Evolutionary conservation across 2,329 filamentous ascomycete genomes (phyloP).

Genomic region (Exophiala phaeomuriformis): DNA sequence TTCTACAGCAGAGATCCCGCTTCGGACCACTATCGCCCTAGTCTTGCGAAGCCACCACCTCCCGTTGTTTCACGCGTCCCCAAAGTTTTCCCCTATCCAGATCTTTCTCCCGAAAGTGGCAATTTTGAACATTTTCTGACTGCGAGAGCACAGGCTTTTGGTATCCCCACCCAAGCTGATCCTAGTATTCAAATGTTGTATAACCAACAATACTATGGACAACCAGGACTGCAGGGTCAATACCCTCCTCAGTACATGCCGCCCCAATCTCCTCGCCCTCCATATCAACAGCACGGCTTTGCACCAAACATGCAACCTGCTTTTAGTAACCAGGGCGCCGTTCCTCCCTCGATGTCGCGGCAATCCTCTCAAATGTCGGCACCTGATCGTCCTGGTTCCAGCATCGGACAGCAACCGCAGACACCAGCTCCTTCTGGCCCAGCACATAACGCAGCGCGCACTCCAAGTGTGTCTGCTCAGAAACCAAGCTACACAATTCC

Average conservation of each 20-base stretch:
- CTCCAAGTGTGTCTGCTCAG: conserved; percentile 53
- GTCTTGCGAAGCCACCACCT: conserved; percentile 21
- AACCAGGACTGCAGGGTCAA: conserved; percentile 24
- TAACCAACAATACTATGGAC: conserved; percentile 22
- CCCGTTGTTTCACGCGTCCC: conserved; percentile 26
- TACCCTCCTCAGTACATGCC: conserved; percentile 35
- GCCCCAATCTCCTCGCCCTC: conserved; percentile 41
- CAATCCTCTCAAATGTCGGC: conserved; percentile 71
- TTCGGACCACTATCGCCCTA: conserved; percentile 27
- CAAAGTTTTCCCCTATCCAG: conserved; percentile 37
- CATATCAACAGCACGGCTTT: conserved; percentile 44
- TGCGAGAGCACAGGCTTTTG: conserved; percentile 45
- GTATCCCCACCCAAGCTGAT: conserved; percentile 25
- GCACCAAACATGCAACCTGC: conserved; percentile 46
- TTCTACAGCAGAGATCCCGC: conserved; percentile 28
- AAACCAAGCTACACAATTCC: conserved; percentile 59
- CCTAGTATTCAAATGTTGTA: conserved; percentile 27
- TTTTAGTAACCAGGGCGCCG: conserved; percentile 41
- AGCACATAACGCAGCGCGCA: conserved; percentile 48
- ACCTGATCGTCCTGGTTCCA: conserved; percentile 57
- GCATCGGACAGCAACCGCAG: conserved; percentile 50
- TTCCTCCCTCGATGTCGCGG: conserved; percentile 65
- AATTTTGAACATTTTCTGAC: conserved; percentile 70
- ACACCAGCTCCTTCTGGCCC: conserved; percentile 41
- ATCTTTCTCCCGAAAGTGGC: conserved; percentile 62